These are phyloP conservation scores for Suillus sp. DNA, from an alignment of 768 basidiomycete species.

Conservation along the genomic window DNA sequence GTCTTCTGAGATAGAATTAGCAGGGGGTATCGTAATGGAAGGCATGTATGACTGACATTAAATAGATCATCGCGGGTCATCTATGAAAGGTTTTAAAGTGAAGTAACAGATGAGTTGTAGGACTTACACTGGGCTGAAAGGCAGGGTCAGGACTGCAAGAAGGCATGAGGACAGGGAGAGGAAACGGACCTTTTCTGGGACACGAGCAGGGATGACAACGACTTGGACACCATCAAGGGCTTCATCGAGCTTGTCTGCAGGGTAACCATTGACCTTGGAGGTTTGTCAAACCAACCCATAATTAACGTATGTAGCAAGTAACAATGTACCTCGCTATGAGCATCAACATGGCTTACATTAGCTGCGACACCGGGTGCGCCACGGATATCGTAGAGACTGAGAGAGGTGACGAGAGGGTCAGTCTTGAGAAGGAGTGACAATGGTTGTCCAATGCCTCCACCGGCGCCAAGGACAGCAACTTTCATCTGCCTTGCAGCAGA, in stretches of 20 bases:
- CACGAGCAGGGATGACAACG: slow-evolving; percentile 98
- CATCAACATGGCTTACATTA: slow-evolving; percentile 94
- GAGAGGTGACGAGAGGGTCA: slow-evolving; percentile 84
- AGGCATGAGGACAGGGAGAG: neutral
- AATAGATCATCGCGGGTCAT: slow-evolving; percentile 98
- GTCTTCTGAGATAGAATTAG: slow-evolving; percentile 51
- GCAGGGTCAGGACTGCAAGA: slow-evolving; percentile 29
- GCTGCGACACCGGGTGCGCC: slow-evolving; percentile 97
- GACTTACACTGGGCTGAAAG: slow-evolving; percentile 78
- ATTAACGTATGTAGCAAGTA: slow-evolving; percentile 7
- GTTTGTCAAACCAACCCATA: slow-evolving; percentile 1
- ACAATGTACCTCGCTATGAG: slow-evolving; percentile 68
- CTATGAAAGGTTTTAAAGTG: slow-evolving; percentile 43
- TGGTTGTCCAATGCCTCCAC: slow-evolving; percentile 98
- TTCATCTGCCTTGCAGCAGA: slow-evolving; percentile 73
- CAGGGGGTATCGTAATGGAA: neutral
- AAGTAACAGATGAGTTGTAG: slow-evolving; percentile 11
- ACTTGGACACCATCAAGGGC: slow-evolving; percentile 86
- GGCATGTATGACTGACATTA: slow-evolving; percentile 60
- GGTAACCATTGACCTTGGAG: slow-evolving; percentile 71
- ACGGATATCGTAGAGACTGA: slow-evolving; percentile 93
- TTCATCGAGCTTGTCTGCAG: slow-evolving; percentile 84
- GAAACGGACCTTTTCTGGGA: slow-evolving; percentile 86
- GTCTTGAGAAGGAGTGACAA: slow-evolving; percentile 90
- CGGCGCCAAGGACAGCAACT: slow-evolving; percentile 96